phyloP scores from a whole-genome alignment of 306 rosid species.

The Cyamopsis tetragonoloba region DNA sequence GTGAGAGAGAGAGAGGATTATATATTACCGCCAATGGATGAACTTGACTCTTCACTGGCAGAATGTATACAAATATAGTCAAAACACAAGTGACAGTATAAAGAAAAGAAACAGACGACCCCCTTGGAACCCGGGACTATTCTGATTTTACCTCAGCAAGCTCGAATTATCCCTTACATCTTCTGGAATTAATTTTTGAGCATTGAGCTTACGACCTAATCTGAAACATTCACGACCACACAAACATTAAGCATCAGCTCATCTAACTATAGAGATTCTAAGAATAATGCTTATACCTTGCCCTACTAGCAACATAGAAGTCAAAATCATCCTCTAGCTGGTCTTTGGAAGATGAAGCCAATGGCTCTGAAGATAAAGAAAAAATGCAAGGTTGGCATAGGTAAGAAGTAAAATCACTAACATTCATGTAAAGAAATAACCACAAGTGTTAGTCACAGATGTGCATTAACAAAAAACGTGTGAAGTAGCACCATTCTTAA shows the following conservation, averaged over 20 bases:
- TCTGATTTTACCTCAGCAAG: conserved; percentile 54
- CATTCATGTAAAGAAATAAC: background rate
- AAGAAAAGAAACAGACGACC: background rate
- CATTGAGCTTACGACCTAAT: conserved; percentile 38
- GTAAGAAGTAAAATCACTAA: background rate
- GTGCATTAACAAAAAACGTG: background rate
- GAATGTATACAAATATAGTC: conserved; percentile 22
- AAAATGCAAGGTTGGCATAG: background rate
- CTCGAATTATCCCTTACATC: conserved; percentile 66
- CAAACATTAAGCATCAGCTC: conserved; percentile 22
- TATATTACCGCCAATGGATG: conserved; percentile 74
- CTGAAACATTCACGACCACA: conserved; percentile 35
- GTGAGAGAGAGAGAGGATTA: background rate
- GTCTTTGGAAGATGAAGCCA: conserved; percentile 39
- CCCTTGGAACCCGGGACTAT: conserved; percentile 12
- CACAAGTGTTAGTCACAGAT: background rate
- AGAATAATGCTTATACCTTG: conserved; percentile 48
- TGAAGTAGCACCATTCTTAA: background rate
- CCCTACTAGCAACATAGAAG: conserved; percentile 27
- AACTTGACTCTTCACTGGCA: conserved; percentile 82
- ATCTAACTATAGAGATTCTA: conserved; percentile 1
- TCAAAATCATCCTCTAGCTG: conserved; percentile 45
- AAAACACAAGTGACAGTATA: conserved; percentile 22
- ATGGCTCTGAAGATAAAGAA: conserved; percentile 42
- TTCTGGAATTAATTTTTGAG: conserved; percentile 43